Percentiles rank a stretch among this genome's conserved stretches.
Evolutionary conservation across 2,329 filamentous ascomycete genomes (phyloP).

Genomic region (Xylaria digitata): DNA sequence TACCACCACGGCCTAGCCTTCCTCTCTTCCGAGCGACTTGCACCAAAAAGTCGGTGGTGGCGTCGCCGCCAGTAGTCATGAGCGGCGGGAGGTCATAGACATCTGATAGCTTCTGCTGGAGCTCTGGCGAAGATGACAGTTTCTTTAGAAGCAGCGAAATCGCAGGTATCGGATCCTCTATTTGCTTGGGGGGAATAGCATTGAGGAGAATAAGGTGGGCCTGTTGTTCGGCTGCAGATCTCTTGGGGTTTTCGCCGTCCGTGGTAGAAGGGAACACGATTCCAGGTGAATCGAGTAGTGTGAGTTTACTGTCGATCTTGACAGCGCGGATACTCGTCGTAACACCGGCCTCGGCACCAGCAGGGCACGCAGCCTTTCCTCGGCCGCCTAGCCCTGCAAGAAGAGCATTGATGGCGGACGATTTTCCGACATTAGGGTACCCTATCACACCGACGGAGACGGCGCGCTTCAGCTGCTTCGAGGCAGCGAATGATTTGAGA

Average conservation of each 20-base stretch:
- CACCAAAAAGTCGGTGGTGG: slow-evolving; percentile 89
- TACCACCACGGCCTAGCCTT: slow-evolving; percentile 85
- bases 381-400: slow-evolving; percentile 79
- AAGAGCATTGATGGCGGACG: slow-evolving; percentile 94
- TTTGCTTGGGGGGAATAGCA: slow-evolving; percentile 91
- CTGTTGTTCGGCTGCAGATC: slow-evolving; percentile 75
- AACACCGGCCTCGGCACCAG: slow-evolving; percentile 90
- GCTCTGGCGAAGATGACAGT: slow-evolving; percentile 76
- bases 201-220: slow-evolving; percentile 89
- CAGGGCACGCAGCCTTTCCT: slow-evolving; percentile 78
- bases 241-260: slow-evolving; percentile 41
- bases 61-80: slow-evolving; percentile 76
- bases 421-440: slow-evolving; percentile 96
- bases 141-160: slow-evolving; percentile 86
- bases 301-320: slow-evolving; percentile 95
- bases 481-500: slow-evolving; percentile 87
- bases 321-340: slow-evolving; percentile 89
- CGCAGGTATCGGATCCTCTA: slow-evolving; percentile 90
- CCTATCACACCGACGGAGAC: slow-evolving; percentile 94
- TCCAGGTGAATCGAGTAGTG: slow-evolving; percentile 91
- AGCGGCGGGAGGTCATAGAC: slow-evolving; percentile 88
- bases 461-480: slow-evolving; percentile 86
- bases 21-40: slow-evolving; percentile 96
- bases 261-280: slow-evolving; percentile 86
- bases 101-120: slow-evolving; percentile 81